Conservation (phyloP, 2,329 filamentous ascomycete genomes). For the Fusarium fujikuroi region DNA sequence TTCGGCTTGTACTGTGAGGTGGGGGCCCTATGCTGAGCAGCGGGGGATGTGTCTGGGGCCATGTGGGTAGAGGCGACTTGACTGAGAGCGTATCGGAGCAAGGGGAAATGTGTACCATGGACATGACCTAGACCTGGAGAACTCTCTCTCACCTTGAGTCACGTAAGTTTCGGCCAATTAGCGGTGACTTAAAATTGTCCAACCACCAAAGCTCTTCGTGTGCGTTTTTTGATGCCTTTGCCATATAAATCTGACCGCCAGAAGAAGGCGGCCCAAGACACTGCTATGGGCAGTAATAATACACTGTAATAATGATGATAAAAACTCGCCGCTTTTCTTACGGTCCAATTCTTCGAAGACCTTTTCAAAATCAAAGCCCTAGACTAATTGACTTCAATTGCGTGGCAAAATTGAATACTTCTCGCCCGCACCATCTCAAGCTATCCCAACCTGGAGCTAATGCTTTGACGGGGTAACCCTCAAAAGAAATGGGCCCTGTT, state of each 20-base stretch:
- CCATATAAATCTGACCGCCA: conserved; percentile 6
- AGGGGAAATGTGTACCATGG: background rate
- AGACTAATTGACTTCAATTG: background rate
- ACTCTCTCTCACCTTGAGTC: conserved; percentile 31
- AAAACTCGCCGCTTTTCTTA: background rate
- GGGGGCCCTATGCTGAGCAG: conserved; percentile 30
- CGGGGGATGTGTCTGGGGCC: conserved; percentile 36
- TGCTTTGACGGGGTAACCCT: conserved; percentile 18
- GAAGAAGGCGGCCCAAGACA: background rate
- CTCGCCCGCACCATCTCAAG: conserved; percentile 11
- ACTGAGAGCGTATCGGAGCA: background rate
- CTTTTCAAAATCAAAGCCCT: background rate
- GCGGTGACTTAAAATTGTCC: background rate
- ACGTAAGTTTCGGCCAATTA: conserved; percentile 26
- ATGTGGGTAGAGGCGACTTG: conserved; percentile 16
- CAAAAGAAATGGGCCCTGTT: conserved; percentile 12
- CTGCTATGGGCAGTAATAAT: background rate
- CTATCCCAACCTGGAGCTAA: conserved; percentile 28
- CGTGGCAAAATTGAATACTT: conserved; percentile 17
- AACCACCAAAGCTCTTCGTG: conserved; percentile 24
- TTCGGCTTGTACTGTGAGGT: conserved; percentile 40
- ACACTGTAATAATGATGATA: background rate
- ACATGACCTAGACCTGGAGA: conserved; percentile 11
- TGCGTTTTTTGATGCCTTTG: conserved; percentile 9
- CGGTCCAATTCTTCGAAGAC: background rate